phyloP scores from a whole-genome alignment of 1,139 yeast genomes.

The Saccharomyces hybrid region DNA sequence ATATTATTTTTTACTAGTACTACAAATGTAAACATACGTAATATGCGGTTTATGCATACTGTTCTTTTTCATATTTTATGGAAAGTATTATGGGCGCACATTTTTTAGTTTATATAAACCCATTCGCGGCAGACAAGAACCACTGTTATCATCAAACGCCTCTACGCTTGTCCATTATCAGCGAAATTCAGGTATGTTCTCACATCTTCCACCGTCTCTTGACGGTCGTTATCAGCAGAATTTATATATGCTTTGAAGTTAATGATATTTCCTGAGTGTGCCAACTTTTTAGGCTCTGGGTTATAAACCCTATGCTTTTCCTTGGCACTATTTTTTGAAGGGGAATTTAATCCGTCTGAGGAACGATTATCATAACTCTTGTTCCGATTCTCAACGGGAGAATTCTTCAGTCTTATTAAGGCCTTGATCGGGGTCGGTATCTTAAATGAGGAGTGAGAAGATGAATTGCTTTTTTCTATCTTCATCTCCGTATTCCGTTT shows the following conservation, averaged over 20 bases:
- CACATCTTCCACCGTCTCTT: constrained; percentile 15
- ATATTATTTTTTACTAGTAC: neutral
- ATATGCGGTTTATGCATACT: neutral
- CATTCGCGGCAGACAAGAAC: neutral
- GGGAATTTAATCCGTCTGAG: neutral
- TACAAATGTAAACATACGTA: neutral
- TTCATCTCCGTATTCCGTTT: neutral
- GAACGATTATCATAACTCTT: neutral
- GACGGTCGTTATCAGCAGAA: neutral
- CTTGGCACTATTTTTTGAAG: constrained; percentile 1
- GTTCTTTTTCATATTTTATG: neutral
- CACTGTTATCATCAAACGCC: neutral
- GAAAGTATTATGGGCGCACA: neutral
- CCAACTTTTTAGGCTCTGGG: neutral
- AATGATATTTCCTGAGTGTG: constrained; percentile 1
- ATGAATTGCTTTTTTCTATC: neutral
- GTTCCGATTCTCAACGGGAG: constrained; percentile 11
- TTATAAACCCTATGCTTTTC: constrained; percentile 7
- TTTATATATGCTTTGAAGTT: constrained; percentile 6
- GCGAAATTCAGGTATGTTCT: constrained; percentile 17
- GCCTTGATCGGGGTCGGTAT: constrained; percentile 21
- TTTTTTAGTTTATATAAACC: neutral
- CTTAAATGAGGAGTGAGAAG: constrained; percentile 15
- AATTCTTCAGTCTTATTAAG: constrained; percentile 15
- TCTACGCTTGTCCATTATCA: constrained; percentile 6